Base-by-base conservation (phyloP, 768 basidiomycete genomes). In the Pholiota microspora region DNA sequence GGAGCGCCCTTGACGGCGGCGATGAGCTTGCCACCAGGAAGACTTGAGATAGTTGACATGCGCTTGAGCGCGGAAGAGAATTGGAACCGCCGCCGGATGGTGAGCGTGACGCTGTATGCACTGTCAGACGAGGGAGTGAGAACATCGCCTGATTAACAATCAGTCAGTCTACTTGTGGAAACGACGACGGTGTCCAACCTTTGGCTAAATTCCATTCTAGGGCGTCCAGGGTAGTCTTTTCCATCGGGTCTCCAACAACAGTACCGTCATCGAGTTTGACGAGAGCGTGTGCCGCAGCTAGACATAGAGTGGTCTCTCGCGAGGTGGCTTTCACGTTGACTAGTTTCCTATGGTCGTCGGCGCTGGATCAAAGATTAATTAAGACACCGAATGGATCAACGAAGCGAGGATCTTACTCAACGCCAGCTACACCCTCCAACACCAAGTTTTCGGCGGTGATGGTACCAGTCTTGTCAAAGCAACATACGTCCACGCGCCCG, bases 381-480 rank as follows among this genome's bases (percentile, higher is more conserved):
- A 8, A 52, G 12, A 40, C 28, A 23, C 28, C 21, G 4, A 4
- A 18, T 36, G 29, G 29, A 31, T 3, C 34, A 12, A 25, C 16
- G 21, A 32, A 46, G 16, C 44, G 13, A 21, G 21, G 13, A 13
- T 74, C 92, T 64, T 64, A 98, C 95, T 93, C 82, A 42, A 97
- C 79, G 49, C 95, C 97, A 24, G 82, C 92, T 36, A 99, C 82
- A 51, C 97, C 97, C 67, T 99, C 95, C 1, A 98, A 79, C 7
- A 98, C 94, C 10, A 98, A 74, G 67, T 94, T 88, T 69, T 98
- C 95, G 0, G 93, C 93, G 0, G 97, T 99, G 61, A 99, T 98
- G 0, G 97, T 98, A 21, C 96, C 97, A 0, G 97, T 99, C 79
- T 99, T 99, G 73, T 99, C 97, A 62, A 99, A 98, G 71, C 97